Evolutionary conservation across 176 grass and related monocot species (phyloP).

Genomic region (Musa troglodytarum): DNA sequence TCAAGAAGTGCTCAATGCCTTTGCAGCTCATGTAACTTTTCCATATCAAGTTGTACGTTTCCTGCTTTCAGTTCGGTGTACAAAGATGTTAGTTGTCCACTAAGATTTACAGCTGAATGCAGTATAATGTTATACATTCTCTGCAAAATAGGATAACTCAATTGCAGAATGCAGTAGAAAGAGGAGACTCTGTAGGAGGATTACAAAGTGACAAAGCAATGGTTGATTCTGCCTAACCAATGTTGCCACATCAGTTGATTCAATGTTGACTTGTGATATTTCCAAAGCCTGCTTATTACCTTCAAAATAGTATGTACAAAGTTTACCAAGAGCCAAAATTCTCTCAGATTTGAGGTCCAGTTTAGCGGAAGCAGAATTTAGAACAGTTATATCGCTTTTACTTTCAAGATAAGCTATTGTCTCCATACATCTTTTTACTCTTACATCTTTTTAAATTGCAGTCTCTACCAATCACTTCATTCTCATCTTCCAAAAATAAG

Average conservation of each 20-base stretch:
- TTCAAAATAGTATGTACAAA: slow-evolving; percentile 28
- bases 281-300: slow-evolving; percentile 41
- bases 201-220: no score
- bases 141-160: slow-evolving; percentile 60
- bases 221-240: no score
- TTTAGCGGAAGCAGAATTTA: no score
- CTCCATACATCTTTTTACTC: no score
- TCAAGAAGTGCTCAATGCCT: slow-evolving; percentile 64
- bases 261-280: slow-evolving; percentile 43
- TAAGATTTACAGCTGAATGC: slow-evolving; percentile 61
- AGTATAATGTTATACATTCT: slow-evolving; percentile 73
- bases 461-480: no score
- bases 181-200: no score
- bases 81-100: slow-evolving; percentile 46
- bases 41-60: slow-evolving; percentile 40
- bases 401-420: no score
- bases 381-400: no score
- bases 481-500: no score
- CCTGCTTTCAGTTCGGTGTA: slow-evolving; percentile 9
- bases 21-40: slow-evolving; percentile 53
- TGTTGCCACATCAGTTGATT: slow-evolving; percentile 58
- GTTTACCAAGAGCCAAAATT: slow-evolving; percentile 36
- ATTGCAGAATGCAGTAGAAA: slow-evolving; percentile 77
- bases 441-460: no score
- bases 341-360: slow-evolving; percentile 23